Base-by-base conservation (phyloP, 23 red algal species). In the Pyropia yezoensis region DNA sequence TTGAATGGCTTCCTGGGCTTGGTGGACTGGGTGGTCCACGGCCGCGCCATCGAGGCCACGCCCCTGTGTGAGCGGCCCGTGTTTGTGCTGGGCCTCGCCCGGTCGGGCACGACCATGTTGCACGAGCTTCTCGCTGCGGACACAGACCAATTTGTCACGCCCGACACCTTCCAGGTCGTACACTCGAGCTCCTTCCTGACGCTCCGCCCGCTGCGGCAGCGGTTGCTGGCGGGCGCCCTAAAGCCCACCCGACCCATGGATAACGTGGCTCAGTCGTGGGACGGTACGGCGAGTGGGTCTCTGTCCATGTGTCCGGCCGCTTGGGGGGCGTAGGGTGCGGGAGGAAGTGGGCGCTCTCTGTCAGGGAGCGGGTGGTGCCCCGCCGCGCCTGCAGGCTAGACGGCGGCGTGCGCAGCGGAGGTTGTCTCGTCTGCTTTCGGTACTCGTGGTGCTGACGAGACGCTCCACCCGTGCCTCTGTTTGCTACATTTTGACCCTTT, bases 191-290 rank as follows among this genome's bases (percentile, higher is more conserved):
- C 60, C 17, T 63, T 63, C 27, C 60, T 63, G 17, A 22, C 20
- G 2, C 2, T 7, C 53, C 18, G 20, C 18, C 17, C 18, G 20
- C 22, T 33, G 14, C 14, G 22, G 20, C 14, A 3, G 27, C 27
- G 60, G 24, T 2, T 63, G 24, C 60, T 2, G 15, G 22, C 60
- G 17, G 28, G 60, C 60, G 22, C 22, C 22, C 2, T 63, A 1
- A 18, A 26, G 14, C 3, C 60, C 22, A 63, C 60, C 17, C 60
- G 60, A 2, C 60, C 60, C 2, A 63, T 63, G 60, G 60, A 63
- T 23, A 56, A 7, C 11, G 20, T 56, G 53, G 18, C 53, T 3
- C 53, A 2, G 6, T 33, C 30, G 30, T 33, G 30, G 30, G 30
- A 33, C 30, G 30, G 30, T 33, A 6, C 30, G 30, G 30, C 30